Conservation (phyloP, 192 early-diverging fungal species). For the Lunasporangiospora selenospora region DNA sequence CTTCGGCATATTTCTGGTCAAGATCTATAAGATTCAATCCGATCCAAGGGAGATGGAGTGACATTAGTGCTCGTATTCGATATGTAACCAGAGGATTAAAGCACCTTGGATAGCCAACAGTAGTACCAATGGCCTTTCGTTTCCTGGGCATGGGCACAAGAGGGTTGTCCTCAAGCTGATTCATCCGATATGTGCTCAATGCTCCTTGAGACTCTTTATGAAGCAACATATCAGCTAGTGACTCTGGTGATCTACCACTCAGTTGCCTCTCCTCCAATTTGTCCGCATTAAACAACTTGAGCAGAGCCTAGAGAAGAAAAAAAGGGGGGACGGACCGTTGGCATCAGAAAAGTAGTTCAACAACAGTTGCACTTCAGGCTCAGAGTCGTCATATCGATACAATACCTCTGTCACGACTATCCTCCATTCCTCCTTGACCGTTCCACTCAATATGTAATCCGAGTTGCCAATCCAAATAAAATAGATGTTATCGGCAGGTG, state of each 20-base stretch:
- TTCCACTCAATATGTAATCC: conserved; percentile 42
- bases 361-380: too few species aligned
- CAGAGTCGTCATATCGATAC: neutral
- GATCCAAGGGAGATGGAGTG: too few species aligned
- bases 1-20: conserved; percentile 7
- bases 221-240: conserved; percentile 46
- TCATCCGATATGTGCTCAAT: conserved; percentile 47
- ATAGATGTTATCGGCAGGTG: conserved; percentile 38
- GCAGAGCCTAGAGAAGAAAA: conserved; percentile 20
- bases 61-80: too few species aligned
- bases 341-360: too few species aligned
- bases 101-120: too few species aligned
- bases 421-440: conserved; percentile 45
- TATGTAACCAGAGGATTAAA: too few species aligned
- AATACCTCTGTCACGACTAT: conserved; percentile 52
- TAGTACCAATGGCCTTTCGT: too few species aligned
- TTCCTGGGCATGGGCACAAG: conserved; percentile 18
- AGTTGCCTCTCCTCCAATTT: conserved; percentile 50
- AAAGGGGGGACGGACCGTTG: too few species aligned
- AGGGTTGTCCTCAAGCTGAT: conserved; percentile 54
- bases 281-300: conserved; percentile 37
- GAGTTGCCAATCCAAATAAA: conserved; percentile 52
- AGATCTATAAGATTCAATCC: conserved; percentile 20
- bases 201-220: conserved; percentile 52
- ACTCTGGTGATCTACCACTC: conserved; percentile 46